Evolutionary conservation across 2,329 filamentous ascomycete species (phyloP).

Genomic region (Exophiala oligosperma): DNA sequence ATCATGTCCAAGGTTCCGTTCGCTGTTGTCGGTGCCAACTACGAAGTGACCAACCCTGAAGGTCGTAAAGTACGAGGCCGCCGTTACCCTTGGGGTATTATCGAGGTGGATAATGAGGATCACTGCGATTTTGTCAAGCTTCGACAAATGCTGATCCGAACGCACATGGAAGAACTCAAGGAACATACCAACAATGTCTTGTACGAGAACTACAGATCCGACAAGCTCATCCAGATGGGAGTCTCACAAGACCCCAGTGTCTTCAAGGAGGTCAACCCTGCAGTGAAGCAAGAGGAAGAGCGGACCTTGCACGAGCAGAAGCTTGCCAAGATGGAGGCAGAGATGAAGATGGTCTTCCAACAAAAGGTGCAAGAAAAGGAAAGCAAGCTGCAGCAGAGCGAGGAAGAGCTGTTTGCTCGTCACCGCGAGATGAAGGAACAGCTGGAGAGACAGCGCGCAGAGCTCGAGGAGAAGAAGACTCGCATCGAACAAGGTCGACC

Average conservation of each 20-base stretch:
- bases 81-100: constrained; percentile 96
- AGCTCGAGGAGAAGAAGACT: constrained; percentile 97
- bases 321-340: constrained; percentile 99
- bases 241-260: constrained; percentile 98
- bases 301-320: constrained; percentile 98
- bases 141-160: constrained; percentile 99
- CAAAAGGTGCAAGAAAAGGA: constrained; percentile 99
- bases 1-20: constrained; percentile 99
- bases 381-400: constrained; percentile 98
- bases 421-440: constrained; percentile 99
- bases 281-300: constrained; percentile 99
- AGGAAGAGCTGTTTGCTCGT: constrained; percentile 96
- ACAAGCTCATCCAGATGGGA: constrained; percentile 98
- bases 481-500: constrained; percentile 93
- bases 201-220: constrained; percentile 99
- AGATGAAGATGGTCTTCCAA: constrained; percentile 99
- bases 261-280: constrained; percentile 99
- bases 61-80: constrained; percentile 95
- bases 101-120: constrained; percentile 99
- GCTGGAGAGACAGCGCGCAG: constrained; percentile 87
- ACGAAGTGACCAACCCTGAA: constrained; percentile 86
- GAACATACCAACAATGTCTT: constrained; percentile 99
- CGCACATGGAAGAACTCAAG: constrained; percentile 99
- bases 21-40: constrained; percentile 94
- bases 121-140: constrained; percentile 99